Evolutionary conservation across 1,284 basidiomycete species (phyloP), one percentile per base, ranked within the genome.

Genomic region (Rhodotorula sp.): DNA sequence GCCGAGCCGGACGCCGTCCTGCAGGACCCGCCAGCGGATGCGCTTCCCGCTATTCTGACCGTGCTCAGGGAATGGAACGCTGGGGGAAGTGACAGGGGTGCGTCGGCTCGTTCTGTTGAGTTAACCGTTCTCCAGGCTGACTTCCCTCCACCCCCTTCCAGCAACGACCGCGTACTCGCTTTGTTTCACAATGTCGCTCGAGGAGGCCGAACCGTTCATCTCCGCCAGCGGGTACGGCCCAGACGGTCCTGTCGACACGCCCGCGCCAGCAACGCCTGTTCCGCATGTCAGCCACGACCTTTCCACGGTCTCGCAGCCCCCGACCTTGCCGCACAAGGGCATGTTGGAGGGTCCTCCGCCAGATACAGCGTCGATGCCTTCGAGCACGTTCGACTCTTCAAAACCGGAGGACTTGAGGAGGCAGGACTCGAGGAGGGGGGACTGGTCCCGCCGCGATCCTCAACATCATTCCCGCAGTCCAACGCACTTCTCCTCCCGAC

Each of bases 61-160:
- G n/a, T 51, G 21, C 12, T 53, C 8, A 53, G 9, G 10, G 25
- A 10, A 1, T 61, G 60, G 60, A 8, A n/a, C 22, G 2, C 17
- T 6, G 60, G 48, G 10, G 48, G 60, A 0, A 13, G 37, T 17
- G 29, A 53, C 6, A 21, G 13, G 29, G 60, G 60, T 53, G 34
- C 34, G 60, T 48, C 25, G 10, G 12, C 29, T 46, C 22, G 25
- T 36, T 13, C 22, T 22, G 3, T 46, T n/a, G n/a, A n/a, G n/a
- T n/a, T n/a, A n/a, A n/a, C n/a, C 13, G 44, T 39, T 15, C 15
- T 15, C 44, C 69, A 72, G 34, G 60, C 64, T 8, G 67, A 44
- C 44, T 44, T 21, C 19, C 44, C 32, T 19, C 22, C 6, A 3
- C 29, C 6, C 8, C 34, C 22, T 4, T 22, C 5, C 60, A 61